A percentile compares a stretch with the other conserved stretches of the same genome.
Conservation (phyloP, 371 early-diverging fungal species). For the Actinomortierella ambigua region DNA sequence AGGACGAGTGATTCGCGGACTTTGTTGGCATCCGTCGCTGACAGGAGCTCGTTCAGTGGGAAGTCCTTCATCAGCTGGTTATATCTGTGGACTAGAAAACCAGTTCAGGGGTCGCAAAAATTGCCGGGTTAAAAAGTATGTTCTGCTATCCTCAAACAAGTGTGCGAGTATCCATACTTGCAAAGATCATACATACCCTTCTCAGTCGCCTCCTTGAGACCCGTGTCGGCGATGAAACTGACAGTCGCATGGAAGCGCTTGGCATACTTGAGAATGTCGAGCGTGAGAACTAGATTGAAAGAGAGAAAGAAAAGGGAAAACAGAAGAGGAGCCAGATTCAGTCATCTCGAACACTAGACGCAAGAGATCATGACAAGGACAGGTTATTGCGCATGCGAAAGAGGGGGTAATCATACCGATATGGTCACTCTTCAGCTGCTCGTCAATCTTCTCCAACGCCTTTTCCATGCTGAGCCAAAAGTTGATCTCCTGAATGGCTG, state of each 20-base stretch:
- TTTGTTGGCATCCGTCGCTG: slow-evolving; percentile 91
- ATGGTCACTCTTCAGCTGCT: slow-evolving; percentile 92
- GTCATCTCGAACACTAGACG: not conserved
- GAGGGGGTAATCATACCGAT: slow-evolving; percentile 62
- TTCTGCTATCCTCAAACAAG: not conserved
- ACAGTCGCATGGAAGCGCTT: slow-evolving; percentile 99
- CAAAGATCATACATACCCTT: slow-evolving; percentile 49
- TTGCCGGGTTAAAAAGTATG: not conserved
- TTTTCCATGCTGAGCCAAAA: slow-evolving; percentile 98
- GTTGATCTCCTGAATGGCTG: slow-evolving; percentile 97
- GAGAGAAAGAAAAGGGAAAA: not conserved
- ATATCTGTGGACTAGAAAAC: slow-evolving; percentile 81
- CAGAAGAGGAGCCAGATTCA: not conserved
- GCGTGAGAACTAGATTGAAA: slow-evolving; percentile 77
- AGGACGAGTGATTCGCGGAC: slow-evolving; percentile 78
- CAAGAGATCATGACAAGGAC: not conserved
- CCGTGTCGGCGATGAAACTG: slow-evolving; percentile 97
- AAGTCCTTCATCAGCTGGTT: slow-evolving; percentile 98
- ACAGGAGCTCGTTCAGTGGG: slow-evolving; percentile 93
- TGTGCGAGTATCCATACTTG: not conserved
- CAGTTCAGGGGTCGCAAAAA: too few species aligned
- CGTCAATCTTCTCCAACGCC: slow-evolving; percentile 91
- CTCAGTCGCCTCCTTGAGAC: slow-evolving; percentile 93
- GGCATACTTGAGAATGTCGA: slow-evolving; percentile 94
- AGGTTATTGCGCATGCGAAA: too few species aligned